Evolutionary conservation across 2,329 filamentous ascomycete species (phyloP), one percentile per base, ranked within the genome.

Genomic region (Drechslerella dactyloides): DNA sequence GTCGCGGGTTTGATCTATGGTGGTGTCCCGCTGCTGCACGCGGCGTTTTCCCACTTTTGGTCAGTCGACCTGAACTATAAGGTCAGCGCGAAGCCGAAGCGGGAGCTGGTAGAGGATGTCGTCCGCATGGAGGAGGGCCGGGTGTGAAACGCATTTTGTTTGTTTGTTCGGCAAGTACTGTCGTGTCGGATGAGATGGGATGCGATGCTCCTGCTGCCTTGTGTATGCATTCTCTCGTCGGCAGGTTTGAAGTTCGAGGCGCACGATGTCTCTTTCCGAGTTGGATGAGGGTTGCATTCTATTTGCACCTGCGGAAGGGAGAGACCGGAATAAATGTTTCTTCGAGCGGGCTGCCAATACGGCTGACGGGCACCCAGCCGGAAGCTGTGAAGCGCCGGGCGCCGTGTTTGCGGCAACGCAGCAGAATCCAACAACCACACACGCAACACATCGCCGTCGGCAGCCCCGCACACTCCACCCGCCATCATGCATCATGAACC

Each of bases 11-110:
- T 87, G 1, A 75, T 90, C 1, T 90, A 87, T 75, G 88, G 88
- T 17, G 84, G 87, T 0, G 84, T 90, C 17, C 89, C 89, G 0
- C 85, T 86, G 48, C 82, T 87, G 2, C 87, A 90, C 74, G 89
- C 89, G 1, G 85, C 89, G 74, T 79, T 90, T 61, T 85, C 83
- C 76, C 89, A 91, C 77, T 86, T 90, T 76, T 90, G 87, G 84
- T 89, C 86, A 0, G 81, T 87, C 35, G 83, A 89, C 63, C 78
- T 91, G 74, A 86, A 88, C 10, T 91, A 91, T 79, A 85, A 86
- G 0, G 88, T 91, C 76, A 90, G 87, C 81, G 86, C 87, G 79
- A 91, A 90, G 84, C 86, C 76, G 85, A 70, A 64, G 50, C 54
- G 66, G 33, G 17, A 53, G 24, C 23, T 64, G 6, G 50, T 70